Conservation (phyloP, 306 rosid genomes). For the Corylus americana region DNA sequence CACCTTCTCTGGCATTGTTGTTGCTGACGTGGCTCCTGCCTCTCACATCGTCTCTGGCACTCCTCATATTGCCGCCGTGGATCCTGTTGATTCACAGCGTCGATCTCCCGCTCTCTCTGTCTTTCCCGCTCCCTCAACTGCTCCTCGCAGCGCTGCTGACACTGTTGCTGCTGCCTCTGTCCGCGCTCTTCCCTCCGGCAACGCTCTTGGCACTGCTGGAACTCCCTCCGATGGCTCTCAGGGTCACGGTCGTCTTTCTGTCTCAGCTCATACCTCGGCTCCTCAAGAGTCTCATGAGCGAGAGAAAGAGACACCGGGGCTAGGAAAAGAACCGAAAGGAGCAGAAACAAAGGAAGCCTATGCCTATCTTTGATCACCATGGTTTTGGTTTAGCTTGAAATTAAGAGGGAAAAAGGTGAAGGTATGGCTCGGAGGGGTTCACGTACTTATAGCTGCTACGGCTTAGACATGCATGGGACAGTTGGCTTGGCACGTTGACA, state of each 20-base stretch:
- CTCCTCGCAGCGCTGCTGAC: neutral
- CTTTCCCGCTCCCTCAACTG: neutral
- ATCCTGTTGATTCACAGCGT: neutral
- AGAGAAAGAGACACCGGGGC: neutral
- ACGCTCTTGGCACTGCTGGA: conserved; percentile 10
- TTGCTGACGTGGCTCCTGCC: neutral
- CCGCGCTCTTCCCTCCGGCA: neutral
- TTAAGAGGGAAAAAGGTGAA: neutral
- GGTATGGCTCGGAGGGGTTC: too few relatives aligned
- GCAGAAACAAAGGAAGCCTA: conserved; percentile 5
- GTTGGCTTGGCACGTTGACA: conserved; percentile 21
- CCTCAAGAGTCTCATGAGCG: neutral
- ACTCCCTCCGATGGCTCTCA: neutral
- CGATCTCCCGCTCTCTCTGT: neutral
- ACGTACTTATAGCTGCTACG: conserved; percentile 8
- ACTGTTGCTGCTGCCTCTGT: neutral
- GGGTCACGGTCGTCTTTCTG: neutral
- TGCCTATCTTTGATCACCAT: conserved; percentile 7
- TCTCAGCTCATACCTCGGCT: neutral
- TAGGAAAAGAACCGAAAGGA: conserved; percentile 21
- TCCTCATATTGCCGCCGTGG: neutral
- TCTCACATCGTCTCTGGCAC: conserved; percentile 10
- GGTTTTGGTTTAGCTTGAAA: neutral
- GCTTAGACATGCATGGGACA: conserved; percentile 4
- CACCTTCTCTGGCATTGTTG: neutral